Evolutionary conservation across 2,329 filamentous ascomycete genomes (phyloP), one percentile per base, ranked within the genome.

Genomic region (Fusarium newnesense): DNA sequence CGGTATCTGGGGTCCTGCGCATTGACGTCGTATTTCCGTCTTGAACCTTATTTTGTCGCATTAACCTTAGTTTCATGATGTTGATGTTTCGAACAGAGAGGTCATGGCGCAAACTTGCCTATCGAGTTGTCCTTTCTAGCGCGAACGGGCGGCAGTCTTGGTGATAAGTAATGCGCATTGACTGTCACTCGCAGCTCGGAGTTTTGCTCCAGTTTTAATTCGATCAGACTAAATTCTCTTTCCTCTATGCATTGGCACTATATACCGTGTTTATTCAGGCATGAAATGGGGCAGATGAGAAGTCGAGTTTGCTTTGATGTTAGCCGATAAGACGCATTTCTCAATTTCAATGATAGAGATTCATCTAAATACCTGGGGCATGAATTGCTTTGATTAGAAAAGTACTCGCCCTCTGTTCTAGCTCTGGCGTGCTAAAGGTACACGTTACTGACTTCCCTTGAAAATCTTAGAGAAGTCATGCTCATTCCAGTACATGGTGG

Each of bases 401-500:
- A 2, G 10, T 47, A n/a, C 40, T 28, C 0, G 12, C 4, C 10
- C 21, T 32, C 9, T 12, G n/a, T 13, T 40, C 4, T 7, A 40
- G 6, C 19, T 16, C n/a, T 18, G 5, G 13, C 7, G 2, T 54
- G 3, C 1, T 16, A 2, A 2, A 28, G 13, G 9, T 10, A 28
- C 19, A 5, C 8, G 50, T 50, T 7, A 59, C 32, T 59, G 13
- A 32, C 56, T 16, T n/a, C 42, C 24, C 5, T 21, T 64, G n/a
- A 67, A 67, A 19, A 67, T 67, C 28, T 67, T 52, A 1, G 50
- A 56, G 9, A 67, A 52, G 0, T 67, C 34, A 37, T 34, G 21
- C 9, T 67, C 64, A 7, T 11, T 60, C 62, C 64, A 67, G 15
- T 67, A 67, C 15, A 60, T 26, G 8, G 30, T 60, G 0, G 62